These are phyloP conservation scores for Xylariaceae sp. DNA, from an alignment of 2,329 filamentous ascomycete species.

Conservation along the genomic window DNA sequence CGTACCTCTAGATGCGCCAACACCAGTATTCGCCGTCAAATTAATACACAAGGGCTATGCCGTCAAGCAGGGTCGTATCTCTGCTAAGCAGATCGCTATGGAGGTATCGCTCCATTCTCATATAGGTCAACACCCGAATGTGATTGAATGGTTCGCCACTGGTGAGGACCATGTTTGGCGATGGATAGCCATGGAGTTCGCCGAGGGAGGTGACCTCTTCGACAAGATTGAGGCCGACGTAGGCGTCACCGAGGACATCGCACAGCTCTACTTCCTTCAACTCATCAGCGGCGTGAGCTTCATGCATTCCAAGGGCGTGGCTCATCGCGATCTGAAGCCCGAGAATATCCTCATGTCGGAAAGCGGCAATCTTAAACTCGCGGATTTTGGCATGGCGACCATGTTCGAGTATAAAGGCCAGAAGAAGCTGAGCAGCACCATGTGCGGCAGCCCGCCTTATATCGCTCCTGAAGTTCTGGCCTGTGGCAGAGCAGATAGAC, in stretches of 20 bases:
- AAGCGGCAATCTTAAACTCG: conserved; percentile 87
- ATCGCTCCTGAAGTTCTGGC: conserved; percentile 90
- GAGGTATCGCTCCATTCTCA: conserved; percentile 90
- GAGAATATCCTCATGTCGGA: conserved; percentile 93
- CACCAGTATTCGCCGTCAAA: conserved; percentile 93
- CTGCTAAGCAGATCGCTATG: conserved; percentile 86
- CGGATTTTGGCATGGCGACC: conserved; percentile 95
- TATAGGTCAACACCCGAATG: conserved; percentile 87
- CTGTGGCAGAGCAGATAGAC: conserved; percentile 57
- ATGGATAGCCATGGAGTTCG: conserved; percentile 98
- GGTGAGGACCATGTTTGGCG: conserved; percentile 88
- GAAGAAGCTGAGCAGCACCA: conserved; percentile 81
- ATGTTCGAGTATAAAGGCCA: conserved; percentile 90
- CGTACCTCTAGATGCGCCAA: conserved; percentile 70
- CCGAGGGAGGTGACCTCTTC: conserved; percentile 93
- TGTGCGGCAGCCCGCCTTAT: conserved; percentile 95
- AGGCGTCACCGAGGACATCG: conserved; percentile 91
- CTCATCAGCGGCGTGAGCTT: conserved; percentile 89
- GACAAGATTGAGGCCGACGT: conserved; percentile 99
- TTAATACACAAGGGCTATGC: conserved; percentile 99
- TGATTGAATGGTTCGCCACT: conserved; percentile 89
- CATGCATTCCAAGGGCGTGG: conserved; percentile 95
- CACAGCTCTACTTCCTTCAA: conserved; percentile 95
- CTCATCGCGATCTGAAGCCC: conserved; percentile 89
- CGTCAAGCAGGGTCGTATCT: conserved; percentile 84